These are phyloP conservation scores for Pyrrhoderma lamaoense DNA, from an alignment of 1,284 basidiomycete species.

Conservation along the genomic window DNA sequence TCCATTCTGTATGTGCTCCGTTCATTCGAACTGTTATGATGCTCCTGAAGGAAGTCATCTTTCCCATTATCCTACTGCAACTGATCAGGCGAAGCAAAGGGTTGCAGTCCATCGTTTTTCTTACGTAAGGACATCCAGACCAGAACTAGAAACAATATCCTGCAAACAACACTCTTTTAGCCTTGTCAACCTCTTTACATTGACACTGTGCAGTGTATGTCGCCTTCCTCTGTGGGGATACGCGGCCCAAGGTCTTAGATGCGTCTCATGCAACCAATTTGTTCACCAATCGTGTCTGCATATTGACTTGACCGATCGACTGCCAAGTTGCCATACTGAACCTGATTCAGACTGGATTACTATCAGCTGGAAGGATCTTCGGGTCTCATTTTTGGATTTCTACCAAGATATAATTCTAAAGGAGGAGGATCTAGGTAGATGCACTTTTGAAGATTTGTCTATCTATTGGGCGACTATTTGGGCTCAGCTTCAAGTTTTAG, in stretches of 20 bases:
- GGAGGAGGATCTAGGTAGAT: conserved; percentile 35
- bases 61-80: conserved; percentile 41
- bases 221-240: conserved; percentile 66
- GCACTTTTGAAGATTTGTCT: conserved; percentile 63
- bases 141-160: conserved; percentile 23
- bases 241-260: conserved; percentile 55
- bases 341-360: conserved; percentile 42
- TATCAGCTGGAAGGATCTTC: conserved; percentile 42
- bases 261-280: conserved; percentile 54
- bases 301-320: conserved; percentile 20
- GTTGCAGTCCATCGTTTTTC: conserved; percentile 60
- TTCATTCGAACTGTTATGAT: conserved; percentile 71
- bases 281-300: conserved; percentile 50
- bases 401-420: conserved; percentile 40
- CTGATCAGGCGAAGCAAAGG: conserved; percentile 41
- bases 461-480: conserved; percentile 51
- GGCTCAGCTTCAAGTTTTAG: conserved; percentile 59
- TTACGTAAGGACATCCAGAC: conserved; percentile 32
- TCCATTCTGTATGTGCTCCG: conserved; percentile 53
- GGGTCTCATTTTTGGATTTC: conserved; percentile 46
- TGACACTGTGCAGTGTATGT: conserved; percentile 63
- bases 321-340: conserved; percentile 34
- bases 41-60: conserved; percentile 54
- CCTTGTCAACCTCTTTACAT: conserved; percentile 60
- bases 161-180: conserved; percentile 42